Conservation (phyloP, 768 basidiomycete genomes). For the Tricholoma sp. region DNA sequence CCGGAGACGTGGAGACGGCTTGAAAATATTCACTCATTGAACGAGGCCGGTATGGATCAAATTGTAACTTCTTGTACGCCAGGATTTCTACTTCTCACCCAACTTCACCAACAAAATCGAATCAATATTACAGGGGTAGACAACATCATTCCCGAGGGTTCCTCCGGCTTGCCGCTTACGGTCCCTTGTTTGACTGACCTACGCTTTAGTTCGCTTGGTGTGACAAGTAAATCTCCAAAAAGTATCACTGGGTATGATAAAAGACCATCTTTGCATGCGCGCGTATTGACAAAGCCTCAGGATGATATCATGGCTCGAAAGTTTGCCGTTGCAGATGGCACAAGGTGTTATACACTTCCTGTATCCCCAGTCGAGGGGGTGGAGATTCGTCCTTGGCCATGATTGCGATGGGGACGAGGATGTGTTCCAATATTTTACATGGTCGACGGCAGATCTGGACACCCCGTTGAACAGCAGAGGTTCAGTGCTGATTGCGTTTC, state of each 20-base stretch:
- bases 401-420: slow-evolving; percentile 31
- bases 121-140: slow-evolving; percentile 34
- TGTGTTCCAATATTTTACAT: slow-evolving; percentile 42
- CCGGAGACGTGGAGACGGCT: slow-evolving; percentile 48
- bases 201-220: slow-evolving; percentile 14
- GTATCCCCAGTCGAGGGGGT: slow-evolving; percentile 36
- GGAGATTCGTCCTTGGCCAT: slow-evolving; percentile 33
- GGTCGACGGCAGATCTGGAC: slow-evolving; percentile 21
- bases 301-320: slow-evolving; percentile 43
- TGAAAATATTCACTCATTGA: slow-evolving; percentile 39
- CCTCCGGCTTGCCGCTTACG: slow-evolving; percentile 13
- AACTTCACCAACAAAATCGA: neutral
- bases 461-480: neutral
- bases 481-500: slow-evolving; percentile 49
- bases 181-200: neutral
- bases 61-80: slow-evolving; percentile 35
- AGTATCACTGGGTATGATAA: slow-evolving; percentile 37
- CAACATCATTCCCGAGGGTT: slow-evolving; percentile 27
- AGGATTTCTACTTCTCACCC: neutral
- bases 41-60: slow-evolving; percentile 23
- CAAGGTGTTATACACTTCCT: slow-evolving; percentile 42
- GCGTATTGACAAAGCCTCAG: slow-evolving; percentile 21
- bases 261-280: neutral
- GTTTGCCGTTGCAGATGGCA: slow-evolving; percentile 46
- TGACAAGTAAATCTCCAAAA: slow-evolving; percentile 30